Evolutionary conservation across 352 stramenopile genomes (phyloP), one percentile per base, ranked within the genome.

Genomic region (Globisporangium paddicum): DNA sequence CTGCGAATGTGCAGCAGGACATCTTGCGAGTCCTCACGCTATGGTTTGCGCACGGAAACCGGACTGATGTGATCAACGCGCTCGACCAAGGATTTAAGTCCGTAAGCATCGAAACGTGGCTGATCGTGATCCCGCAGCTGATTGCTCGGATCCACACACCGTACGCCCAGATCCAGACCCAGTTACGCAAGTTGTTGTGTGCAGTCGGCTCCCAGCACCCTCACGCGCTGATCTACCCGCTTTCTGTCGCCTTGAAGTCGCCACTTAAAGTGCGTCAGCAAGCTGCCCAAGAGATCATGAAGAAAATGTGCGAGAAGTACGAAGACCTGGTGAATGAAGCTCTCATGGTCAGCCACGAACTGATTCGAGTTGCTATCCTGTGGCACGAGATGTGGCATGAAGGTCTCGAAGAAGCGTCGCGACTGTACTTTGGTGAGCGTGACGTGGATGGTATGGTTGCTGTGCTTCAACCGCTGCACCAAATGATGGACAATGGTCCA

Each of bases 311-410:
- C 37, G 82, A 86, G 26, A 88, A 98, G 64, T 98, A 97, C 52
- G 89, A 90, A 60, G 78, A 90, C 13, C 77, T 99, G 26, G 96
- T 99, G 5, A 93, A 99, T 50, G 95, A 99, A 64, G 82, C 79
- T 11, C 59, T 93, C 55, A 69, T 95, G 11, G 97, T 99, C n/a
- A 98, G 90, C 50, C 87, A 89, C 1, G 97, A 99, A 66, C 81
- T 99, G 5, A 99, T 99, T 59, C 89, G 96, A 14, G 96, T 99
- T 11, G 96, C 97, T 21, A 99, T 99, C 64, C 71, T 99, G 46
- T 99, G 97, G 97, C 84, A 99, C 58, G 98, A 99, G 68, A 90
- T 97, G 67, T 99, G 98, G 98, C 96, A 99, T 55, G 94, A 98
- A 75, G 96, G 91, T 0, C 79, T 99, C 1, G 97, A 99, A 64